Evolutionary conservation across 768 basidiomycete species (phyloP).

Genomic region (Psilocybe cyanescens): DNA sequence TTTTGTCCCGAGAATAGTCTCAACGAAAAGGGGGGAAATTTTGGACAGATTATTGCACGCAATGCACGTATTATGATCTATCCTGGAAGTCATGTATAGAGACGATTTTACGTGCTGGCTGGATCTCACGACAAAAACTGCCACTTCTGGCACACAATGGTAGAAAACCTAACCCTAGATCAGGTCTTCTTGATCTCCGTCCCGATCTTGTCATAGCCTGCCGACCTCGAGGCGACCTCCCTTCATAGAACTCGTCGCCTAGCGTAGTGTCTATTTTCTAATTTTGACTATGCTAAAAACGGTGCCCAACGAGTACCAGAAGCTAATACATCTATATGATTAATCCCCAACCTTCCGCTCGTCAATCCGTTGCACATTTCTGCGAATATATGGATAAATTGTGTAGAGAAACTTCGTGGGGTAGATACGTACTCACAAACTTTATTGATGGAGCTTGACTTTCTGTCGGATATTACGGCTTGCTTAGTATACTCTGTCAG

Average conservation of each 20-base stretch:
- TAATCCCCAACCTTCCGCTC: background rate
- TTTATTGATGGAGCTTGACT: conserved; percentile 17
- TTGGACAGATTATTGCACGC: background rate
- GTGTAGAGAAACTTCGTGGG: background rate
- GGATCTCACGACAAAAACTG: background rate
- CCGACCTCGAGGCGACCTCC: background rate
- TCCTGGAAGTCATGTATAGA: no score
- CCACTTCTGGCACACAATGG: conserved; percentile 9
- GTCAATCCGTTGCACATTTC: background rate
- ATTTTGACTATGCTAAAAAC: background rate
- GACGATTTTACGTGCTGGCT: background rate
- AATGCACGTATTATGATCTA: background rate
- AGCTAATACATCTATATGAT: background rate
- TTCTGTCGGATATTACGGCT: conserved; percentile 24
- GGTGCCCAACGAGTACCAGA: background rate
- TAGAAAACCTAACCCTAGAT: conserved; percentile 18
- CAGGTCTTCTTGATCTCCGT: conserved; percentile 16
- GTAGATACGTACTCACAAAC: background rate
- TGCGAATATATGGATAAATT: background rate
- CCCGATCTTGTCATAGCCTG: conserved; percentile 19
- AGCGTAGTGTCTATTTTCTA: background rate
- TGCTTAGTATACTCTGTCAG: conserved; percentile 10
- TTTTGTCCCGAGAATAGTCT: background rate
- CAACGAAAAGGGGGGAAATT: background rate
- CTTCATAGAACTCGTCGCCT: background rate